phyloP scores from a whole-genome alignment of 2,329 filamentous ascomycete species.

The Aspergillus nomiae region DNA sequence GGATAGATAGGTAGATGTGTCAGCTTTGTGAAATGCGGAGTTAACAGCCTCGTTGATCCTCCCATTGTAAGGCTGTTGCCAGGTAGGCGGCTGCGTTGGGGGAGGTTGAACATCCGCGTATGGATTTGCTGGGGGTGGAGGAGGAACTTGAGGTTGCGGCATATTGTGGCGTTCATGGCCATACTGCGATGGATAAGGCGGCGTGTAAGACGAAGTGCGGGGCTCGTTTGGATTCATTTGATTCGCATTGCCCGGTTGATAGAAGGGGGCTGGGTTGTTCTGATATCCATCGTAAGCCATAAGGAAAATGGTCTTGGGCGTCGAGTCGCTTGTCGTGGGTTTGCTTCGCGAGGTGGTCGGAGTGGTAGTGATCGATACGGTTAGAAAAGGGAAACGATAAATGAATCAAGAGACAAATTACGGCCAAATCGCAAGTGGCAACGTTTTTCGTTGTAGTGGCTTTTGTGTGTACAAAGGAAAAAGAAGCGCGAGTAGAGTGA shows the following conservation, averaged over 20 bases:
- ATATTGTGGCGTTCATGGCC: slow-evolving; percentile 35
- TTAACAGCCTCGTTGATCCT: slow-evolving; percentile 60
- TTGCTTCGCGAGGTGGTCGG: not conserved
- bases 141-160: slow-evolving; percentile 39
- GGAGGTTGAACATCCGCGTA: slow-evolving; percentile 24
- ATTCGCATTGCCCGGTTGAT: slow-evolving; percentile 28
- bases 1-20: slow-evolving; percentile 54
- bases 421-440: not conserved
- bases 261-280: slow-evolving; percentile 30
- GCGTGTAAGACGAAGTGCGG: slow-evolving; percentile 27
- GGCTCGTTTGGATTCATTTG: slow-evolving; percentile 24
- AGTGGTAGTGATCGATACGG: not conserved
- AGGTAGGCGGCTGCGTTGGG: slow-evolving; percentile 16
- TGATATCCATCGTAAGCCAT: slow-evolving; percentile 50
- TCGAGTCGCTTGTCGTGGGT: not conserved
- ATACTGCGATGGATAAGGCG: slow-evolving; percentile 37
- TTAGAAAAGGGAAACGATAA: not conserved
- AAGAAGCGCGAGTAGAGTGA: slow-evolving; percentile 2
- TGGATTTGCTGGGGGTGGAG: slow-evolving; percentile 19
- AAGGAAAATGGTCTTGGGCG: slow-evolving; percentile 5
- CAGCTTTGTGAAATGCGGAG: slow-evolving; percentile 56
- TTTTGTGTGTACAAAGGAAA: not conserved
- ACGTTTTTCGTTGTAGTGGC: not conserved
- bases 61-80: slow-evolving; percentile 21
- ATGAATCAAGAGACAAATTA: no score